Percentiles rank a stretch among this genome's conserved stretches.
These are phyloP conservation scores for Aspergillus uvarum DNA, from an alignment of 2,329 filamentous ascomycete genomes.

Conservation along the genomic window DNA sequence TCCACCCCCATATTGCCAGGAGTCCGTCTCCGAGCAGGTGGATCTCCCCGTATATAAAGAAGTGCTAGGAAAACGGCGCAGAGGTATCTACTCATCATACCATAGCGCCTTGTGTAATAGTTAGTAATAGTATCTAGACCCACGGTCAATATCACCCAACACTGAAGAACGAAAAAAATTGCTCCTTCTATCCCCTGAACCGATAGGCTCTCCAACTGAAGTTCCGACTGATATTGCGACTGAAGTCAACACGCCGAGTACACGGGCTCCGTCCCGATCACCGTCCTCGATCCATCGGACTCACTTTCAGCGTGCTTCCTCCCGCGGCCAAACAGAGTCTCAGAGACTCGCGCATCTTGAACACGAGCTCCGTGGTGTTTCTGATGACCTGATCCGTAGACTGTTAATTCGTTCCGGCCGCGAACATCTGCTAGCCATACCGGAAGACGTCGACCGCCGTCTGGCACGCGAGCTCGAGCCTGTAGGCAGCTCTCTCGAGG, in stretches of 20 bases:
- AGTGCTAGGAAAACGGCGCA: slow-evolving; percentile 17
- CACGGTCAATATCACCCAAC: slow-evolving; percentile 11
- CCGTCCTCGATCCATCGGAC: slow-evolving; percentile 18
- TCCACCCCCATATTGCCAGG: slow-evolving; percentile 19
- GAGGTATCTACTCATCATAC: slow-evolving; percentile 17
- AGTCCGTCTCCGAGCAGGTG: slow-evolving; percentile 10
- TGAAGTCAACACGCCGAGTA: slow-evolving; percentile 22
- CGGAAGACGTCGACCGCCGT: slow-evolving; percentile 12
- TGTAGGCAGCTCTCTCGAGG: slow-evolving; percentile 1
- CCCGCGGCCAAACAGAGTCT: slow-evolving; percentile 11
- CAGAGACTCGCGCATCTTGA: slow-evolving; percentile 15
- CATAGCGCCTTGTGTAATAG: slow-evolving; percentile 11
- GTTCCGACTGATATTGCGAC: slow-evolving; percentile 13
- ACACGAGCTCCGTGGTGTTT: slow-evolving; percentile 17
- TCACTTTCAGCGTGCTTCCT: slow-evolving; percentile 16
- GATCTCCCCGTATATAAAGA: slow-evolving; percentile 19
- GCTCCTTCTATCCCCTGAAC: slow-evolving; percentile 16
- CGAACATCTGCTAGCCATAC: slow-evolving; percentile 19
- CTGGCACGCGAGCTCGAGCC: slow-evolving; percentile 10
- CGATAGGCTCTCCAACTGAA: slow-evolving; percentile 21
- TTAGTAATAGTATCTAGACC: slow-evolving; percentile 18
- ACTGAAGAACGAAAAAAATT: slow-evolving; percentile 16
- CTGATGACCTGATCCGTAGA: slow-evolving; percentile 17
- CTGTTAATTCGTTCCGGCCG: slow-evolving; percentile 18
- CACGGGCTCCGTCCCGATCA: slow-evolving; percentile 14